Base-by-base conservation (phyloP, 768 basidiomycete species). In the Rhizopogon vesiculosus region DNA sequence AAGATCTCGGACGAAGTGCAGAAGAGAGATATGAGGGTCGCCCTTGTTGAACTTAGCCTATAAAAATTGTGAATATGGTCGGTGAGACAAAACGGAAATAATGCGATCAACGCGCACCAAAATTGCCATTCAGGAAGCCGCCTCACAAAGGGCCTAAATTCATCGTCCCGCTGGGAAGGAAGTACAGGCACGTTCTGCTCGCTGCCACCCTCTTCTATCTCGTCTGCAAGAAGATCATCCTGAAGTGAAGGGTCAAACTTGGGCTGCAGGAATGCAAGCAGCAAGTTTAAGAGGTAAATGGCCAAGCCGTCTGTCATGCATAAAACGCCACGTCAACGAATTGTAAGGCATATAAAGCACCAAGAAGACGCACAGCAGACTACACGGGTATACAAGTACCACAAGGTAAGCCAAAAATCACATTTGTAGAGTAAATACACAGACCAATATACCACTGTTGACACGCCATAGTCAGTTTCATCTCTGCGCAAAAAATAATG, bases 121-220 rank as follows among this genome's bases (percentile, higher is more conserved):
- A 95, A 95, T 68, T 95, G 90, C 91, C 93, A 96, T 74, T 96
- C 93, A 35, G 97, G 97, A 59, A 99, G 74, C 54, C 97, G 78
- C 61, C 97, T 78, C 56, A 99, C 94, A 70, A 99, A 99, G 5
- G 97, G 97, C 57, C 95, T 78, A 74, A 99, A 98, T 66, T 99
- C 97, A 60, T 98, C 97, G 66, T 99, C 96, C 49, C 85, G 73
- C 74, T 84, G 62, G 13, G 76, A 76, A 10, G 89, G 90, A 25
- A 91, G 78, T 1, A 85, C 78, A 40, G 75, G 73, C 3, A 78
- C 78, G 5, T 77, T 70, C 8, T 68, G 68, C 29, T 79, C 82
- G n/a, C 78, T 77, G 2, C 87, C 90, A 18, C 95, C 97, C 67
- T 93, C 95, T 64, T 99, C 97, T 18, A 97, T 89, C 66, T 98